phyloP scores from a whole-genome alignment of 352 stramenopile genomes.

The Phytophthora lateralis region DNA sequence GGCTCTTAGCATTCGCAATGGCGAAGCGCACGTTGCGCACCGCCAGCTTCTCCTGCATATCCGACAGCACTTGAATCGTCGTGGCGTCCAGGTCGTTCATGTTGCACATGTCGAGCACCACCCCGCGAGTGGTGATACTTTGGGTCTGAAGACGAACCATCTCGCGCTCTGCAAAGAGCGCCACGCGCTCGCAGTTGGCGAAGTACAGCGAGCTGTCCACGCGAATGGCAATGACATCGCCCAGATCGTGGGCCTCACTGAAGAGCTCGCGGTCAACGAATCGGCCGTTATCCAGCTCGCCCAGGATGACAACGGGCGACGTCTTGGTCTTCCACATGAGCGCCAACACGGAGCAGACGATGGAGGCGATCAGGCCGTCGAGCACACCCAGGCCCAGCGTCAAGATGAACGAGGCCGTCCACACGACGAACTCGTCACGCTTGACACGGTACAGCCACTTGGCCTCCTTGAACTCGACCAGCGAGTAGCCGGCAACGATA shows the following conservation, averaged over 20 bases:
- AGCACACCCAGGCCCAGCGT: conserved; percentile 56
- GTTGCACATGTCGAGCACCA: conserved; percentile 56
- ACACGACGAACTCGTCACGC: conserved; percentile 61
- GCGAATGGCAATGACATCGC: conserved; percentile 48
- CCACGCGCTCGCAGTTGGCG: conserved; percentile 60
- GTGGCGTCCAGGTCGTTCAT: conserved; percentile 75
- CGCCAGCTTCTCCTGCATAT: conserved; percentile 62
- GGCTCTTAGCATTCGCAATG: conserved; percentile 52
- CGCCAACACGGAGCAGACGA: conserved; percentile 56
- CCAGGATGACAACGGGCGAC: conserved; percentile 44
- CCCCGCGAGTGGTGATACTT: conserved; percentile 37
- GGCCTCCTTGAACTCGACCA: conserved; percentile 89
- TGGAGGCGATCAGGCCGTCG: conserved; percentile 53
- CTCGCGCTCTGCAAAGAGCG: conserved; percentile 45
- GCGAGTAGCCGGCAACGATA: conserved; percentile 86
- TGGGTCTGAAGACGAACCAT: conserved; percentile 33
- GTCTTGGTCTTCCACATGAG: conserved; percentile 66
- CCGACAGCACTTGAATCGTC: conserved; percentile 63
- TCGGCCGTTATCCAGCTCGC: conserved; percentile 41
- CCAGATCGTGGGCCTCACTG: conserved; percentile 35
- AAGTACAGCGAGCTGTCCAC: conserved; percentile 68
- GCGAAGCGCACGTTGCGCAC: conserved; percentile 48
- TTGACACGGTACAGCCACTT: conserved; percentile 78
- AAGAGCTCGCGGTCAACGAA: conserved; percentile 47
- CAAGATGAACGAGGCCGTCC: conserved; percentile 53